Evolutionary conservation across 345 rosid genomes (phyloP).

Genomic region (Syzygium aromaticum): DNA sequence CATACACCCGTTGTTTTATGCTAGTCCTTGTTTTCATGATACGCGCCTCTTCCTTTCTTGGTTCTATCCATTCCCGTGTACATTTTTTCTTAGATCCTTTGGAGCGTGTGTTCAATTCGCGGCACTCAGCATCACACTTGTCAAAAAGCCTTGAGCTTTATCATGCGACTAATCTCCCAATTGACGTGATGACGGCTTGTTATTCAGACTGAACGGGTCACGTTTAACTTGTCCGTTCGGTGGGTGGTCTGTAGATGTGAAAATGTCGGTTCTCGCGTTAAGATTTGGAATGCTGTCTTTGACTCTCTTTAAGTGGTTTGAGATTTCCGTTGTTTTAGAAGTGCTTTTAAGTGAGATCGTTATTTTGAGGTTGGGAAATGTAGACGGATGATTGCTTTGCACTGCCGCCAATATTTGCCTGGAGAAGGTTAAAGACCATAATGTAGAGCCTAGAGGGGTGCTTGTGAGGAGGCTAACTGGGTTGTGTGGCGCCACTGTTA

Average conservation of each 20-base stretch:
- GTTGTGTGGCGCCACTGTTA: not conserved
- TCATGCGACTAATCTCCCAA: not conserved
- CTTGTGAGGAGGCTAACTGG: not conserved
- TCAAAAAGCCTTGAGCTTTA: not conserved
- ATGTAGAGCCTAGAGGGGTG: not conserved
- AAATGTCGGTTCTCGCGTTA: not conserved
- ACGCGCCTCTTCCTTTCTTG: not conserved
- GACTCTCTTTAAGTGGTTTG: not conserved
- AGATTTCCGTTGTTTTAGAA: not conserved
- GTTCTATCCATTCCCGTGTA: conserved; percentile 2
- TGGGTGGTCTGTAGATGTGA: not conserved
- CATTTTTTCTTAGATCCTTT: conserved; percentile 1
- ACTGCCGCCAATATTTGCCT: not conserved
- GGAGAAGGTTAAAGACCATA: not conserved
- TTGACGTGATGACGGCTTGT: not conserved
- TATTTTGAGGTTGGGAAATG: not conserved
- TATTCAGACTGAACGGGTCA: not conserved
- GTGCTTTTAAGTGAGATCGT: not conserved
- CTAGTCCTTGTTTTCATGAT: not conserved
- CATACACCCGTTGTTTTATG: not conserved
- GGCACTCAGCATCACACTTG: not conserved
- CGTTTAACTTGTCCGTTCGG: not conserved
- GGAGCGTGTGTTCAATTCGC: not conserved
- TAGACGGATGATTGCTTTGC: not conserved
- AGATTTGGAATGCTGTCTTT: not conserved